Evolutionary conservation across 2,329 filamentous ascomycete genomes (phyloP).

Genomic region (Aspergillus versicolor): DNA sequence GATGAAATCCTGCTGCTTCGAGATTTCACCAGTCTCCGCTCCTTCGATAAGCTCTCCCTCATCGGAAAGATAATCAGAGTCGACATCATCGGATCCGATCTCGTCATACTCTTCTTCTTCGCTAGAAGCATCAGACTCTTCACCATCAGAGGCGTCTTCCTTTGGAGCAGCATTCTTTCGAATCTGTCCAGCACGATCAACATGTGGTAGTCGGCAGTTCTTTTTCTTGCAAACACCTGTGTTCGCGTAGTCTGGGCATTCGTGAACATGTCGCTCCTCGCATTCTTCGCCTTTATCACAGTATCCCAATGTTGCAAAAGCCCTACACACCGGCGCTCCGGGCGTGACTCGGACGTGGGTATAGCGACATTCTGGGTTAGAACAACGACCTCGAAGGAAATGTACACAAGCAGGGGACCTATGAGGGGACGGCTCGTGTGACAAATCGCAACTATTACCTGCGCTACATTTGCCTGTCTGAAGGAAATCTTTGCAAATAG

Average conservation of each 20-base stretch:
- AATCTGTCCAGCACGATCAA: constrained; percentile 81
- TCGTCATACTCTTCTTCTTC: constrained; percentile 67
- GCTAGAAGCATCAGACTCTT: constrained; percentile 71
- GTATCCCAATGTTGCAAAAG: constrained; percentile 84
- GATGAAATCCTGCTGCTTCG: constrained; percentile 56
- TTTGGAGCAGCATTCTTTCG: constrained; percentile 55
- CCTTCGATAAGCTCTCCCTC: constrained; percentile 40
- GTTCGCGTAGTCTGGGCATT: constrained; percentile 95
- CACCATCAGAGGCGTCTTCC: constrained; percentile 43
- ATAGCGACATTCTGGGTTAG: constrained; percentile 82
- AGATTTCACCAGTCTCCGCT: constrained; percentile 47
- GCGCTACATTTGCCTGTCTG: constrained; percentile 74
- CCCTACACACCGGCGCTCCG: constrained; percentile 74
- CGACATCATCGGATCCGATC: constrained; percentile 68
- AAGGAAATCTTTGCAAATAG: constrained; percentile 85
- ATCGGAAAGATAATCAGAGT: constrained; percentile 62
- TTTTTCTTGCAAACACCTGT: constrained; percentile 77
- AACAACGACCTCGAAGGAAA: constrained; percentile 86
- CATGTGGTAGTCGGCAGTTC: constrained; percentile 81
- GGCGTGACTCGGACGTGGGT: constrained; percentile 77
- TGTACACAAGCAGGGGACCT: constrained; percentile 86
- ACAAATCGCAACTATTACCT: constrained; percentile 82
- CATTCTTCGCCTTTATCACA: constrained; percentile 80
- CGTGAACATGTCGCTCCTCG: constrained; percentile 79
- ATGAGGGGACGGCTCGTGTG: constrained; percentile 79